A percentile compares a stretch with the other conserved stretches of the same genome.
These are phyloP conservation scores for Cryptococcus wingfieldii DNA, from an alignment of 1,284 basidiomycete genomes.

Conservation along the genomic window DNA sequence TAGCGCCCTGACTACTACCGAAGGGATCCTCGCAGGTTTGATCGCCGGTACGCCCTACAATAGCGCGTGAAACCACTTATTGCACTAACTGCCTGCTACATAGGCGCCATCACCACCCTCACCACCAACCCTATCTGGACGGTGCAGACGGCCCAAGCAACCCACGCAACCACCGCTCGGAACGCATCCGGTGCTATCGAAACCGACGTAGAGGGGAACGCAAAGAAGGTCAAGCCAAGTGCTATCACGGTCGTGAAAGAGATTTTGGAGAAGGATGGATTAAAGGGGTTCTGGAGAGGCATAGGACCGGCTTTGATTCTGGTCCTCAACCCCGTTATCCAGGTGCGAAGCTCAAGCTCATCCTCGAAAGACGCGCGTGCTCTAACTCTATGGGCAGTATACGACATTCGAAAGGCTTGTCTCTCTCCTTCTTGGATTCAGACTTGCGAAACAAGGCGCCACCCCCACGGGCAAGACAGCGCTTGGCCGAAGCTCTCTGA, in stretches of 20 bases:
- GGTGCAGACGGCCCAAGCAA: constrained; percentile 86
- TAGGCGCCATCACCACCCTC: constrained; percentile 84
- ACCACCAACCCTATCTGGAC: constrained; percentile 96
- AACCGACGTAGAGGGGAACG: constrained; percentile 4
- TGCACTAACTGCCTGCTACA: background rate
- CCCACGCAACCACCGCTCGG: constrained; percentile 47
- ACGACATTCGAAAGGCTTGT: constrained; percentile 77
- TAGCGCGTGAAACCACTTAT: constrained; percentile 57
- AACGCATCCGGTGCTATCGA: background rate
- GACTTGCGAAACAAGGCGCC: constrained; percentile 17
- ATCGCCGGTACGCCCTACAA: constrained; percentile 62
- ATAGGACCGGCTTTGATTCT: constrained; percentile 89
- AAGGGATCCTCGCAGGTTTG: constrained; percentile 85
- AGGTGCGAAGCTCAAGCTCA: constrained; percentile 41
- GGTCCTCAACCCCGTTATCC: constrained; percentile 91
- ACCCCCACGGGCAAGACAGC: constrained; percentile 46
- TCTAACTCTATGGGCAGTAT: constrained; percentile 50
- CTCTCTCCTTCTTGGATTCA: constrained; percentile 28
- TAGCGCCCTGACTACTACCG: constrained; percentile 70
- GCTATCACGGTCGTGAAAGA: constrained; percentile 65
- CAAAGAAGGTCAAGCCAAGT: constrained; percentile 54
- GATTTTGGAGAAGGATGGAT: constrained; percentile 74
- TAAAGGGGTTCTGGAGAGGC: constrained; percentile 86
- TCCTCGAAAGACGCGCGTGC: background rate
- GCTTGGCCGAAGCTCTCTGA: constrained; percentile 54